These are phyloP conservation scores for Cantharellus cinnabarinus DNA, from an alignment of 768 basidiomycete species.

Conservation along the genomic window DNA sequence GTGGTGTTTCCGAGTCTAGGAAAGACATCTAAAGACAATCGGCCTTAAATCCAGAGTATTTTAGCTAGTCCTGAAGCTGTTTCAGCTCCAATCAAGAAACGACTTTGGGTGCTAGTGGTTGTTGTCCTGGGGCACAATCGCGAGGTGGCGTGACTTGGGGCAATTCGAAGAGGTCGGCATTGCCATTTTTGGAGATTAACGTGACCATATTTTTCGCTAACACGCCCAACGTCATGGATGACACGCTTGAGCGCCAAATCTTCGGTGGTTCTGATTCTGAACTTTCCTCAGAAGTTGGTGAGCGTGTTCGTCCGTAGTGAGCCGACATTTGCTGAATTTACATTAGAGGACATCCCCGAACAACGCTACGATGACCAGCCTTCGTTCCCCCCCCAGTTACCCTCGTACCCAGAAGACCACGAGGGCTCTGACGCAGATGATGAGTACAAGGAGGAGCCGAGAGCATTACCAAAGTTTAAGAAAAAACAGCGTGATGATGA, in stretches of 20 bases:
- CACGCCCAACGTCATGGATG: background rate
- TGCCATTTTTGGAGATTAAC: background rate
- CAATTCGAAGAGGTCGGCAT: background rate
- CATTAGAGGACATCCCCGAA: constrained; percentile 23
- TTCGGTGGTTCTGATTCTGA: constrained; percentile 66
- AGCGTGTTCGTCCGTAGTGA: background rate
- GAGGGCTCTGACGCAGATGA: constrained; percentile 28
- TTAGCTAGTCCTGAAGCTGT: background rate
- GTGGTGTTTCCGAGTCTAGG: background rate
- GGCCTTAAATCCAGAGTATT: background rate
- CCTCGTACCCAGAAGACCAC: constrained; percentile 5
- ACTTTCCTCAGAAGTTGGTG: constrained; percentile 48
- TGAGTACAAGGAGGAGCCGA: constrained; percentile 27
- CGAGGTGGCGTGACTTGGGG: background rate
- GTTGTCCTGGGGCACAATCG: background rate
- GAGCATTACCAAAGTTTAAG: constrained; percentile 14
- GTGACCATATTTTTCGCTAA: background rate
- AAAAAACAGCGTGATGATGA: constrained; percentile 10
- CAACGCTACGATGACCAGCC: constrained; percentile 16
- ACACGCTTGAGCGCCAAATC: constrained; percentile 40
- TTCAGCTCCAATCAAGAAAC: background rate
- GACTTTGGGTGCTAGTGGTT: background rate
- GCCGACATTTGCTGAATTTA: background rate
- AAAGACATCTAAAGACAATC: background rate
- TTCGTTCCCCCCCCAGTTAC: constrained; percentile 14